Base-by-base conservation (phyloP, 345 rosid genomes). In the Boechera stricta region DNA sequence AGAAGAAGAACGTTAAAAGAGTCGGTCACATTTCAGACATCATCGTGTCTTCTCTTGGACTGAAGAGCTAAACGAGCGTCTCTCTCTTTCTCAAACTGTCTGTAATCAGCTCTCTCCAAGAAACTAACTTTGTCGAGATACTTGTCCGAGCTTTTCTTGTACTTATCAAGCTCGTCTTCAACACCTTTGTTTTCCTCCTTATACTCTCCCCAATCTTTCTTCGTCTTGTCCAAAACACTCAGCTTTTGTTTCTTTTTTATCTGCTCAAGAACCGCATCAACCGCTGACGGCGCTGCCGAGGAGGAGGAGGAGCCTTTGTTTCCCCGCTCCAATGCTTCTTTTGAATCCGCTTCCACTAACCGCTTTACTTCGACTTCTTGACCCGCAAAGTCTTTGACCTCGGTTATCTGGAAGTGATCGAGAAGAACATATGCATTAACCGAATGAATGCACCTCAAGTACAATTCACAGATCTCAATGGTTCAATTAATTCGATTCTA, bases 171-270 rank as follows among this genome's bases (percentile, higher is more conserved):
- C 83, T 94, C 96, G 0, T 92, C 96, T 79, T 90, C 98, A 53
- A 91, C 67, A 24, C 94, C 91, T 77, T 81, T 84, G 67, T 94
- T 86, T 71, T 92, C 98, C 3, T 89, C 98, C 84, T 94, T 94
- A 45, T 86, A 94, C 80, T 94, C 99, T 80, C 98, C 98, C 99
- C 96, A 94, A 74, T 90, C 98, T 84, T 86, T 89, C 79, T 90
- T 94, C 1, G 98, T 88, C 86, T 94, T 92, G 84, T 92, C 97
- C 16, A 93, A 84, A 55, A 91, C 98, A 11, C 98, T 93, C 29
- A 92, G 95, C 80, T 94, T 94, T 62, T 85, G 91, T 67, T 94
- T 92, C 87, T 93, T 92, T 85, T 83, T 92, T 10, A 94, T 89
- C 82, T 92, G 96, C 85, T 92, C 94, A 7, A 94, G 95, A 61